These are phyloP conservation scores for Saccharomycodes ludwigii DNA, from an alignment of 805 yeast genomes.

Conservation along the genomic window DNA sequence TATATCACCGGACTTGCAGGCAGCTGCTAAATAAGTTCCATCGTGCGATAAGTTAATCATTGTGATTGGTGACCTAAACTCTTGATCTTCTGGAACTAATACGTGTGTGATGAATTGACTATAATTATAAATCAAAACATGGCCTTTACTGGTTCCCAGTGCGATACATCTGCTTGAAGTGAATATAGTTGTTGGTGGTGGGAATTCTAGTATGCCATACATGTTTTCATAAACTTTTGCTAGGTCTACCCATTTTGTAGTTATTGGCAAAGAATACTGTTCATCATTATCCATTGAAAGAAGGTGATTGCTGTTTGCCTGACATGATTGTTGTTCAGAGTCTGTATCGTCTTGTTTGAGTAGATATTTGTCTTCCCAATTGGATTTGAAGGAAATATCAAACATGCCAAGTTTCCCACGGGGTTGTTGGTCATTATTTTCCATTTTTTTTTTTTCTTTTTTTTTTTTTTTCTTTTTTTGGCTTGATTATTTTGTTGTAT, in stretches of 20 bases:
- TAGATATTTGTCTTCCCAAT: too few relatives aligned
- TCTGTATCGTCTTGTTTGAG: too few relatives aligned
- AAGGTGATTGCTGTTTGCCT: too few relatives aligned
- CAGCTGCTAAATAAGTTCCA: slow-evolving; percentile 56
- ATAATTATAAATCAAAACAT: slow-evolving; percentile 53
- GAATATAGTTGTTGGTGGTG: slow-evolving; percentile 29
- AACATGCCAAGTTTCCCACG: too few relatives aligned
- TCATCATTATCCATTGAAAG: too few relatives aligned
- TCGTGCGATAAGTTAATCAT: slow-evolving; percentile 53
- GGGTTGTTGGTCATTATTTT: too few relatives aligned
- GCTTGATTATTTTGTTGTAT: too few relatives aligned
- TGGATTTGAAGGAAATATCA: too few relatives aligned
- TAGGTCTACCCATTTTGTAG: slow-evolving; percentile 1
- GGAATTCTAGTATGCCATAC: slow-evolving; percentile 4
- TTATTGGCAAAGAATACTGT: too few relatives aligned
- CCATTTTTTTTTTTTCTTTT: too few relatives aligned
- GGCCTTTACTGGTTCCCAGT: slow-evolving; percentile 63
- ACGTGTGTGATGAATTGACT: slow-evolving; percentile 43
- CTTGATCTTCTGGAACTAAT: slow-evolving; percentile 12
- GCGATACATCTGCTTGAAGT: slow-evolving; percentile 35
- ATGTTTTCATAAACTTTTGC: slow-evolving; percentile 3
- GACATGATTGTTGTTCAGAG: too few relatives aligned
- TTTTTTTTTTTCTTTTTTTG: too few relatives aligned
- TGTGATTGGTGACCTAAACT: slow-evolving; percentile 36
- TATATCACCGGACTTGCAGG: slow-evolving; percentile 53